Conservation (phyloP, 2,329 filamentous ascomycete species). For the Paraphoma sp. region DNA sequence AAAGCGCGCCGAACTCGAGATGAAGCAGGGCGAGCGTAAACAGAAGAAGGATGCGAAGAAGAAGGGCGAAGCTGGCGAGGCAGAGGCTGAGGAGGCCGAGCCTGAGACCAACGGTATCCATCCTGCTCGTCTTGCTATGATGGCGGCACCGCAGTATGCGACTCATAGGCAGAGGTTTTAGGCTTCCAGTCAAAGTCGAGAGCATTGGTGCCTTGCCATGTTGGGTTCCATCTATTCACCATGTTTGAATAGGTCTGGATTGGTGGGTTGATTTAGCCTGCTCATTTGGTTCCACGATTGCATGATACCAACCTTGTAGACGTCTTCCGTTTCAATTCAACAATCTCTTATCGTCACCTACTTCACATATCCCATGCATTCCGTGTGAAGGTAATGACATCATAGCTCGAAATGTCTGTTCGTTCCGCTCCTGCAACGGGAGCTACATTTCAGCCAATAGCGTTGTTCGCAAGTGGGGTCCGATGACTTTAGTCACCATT, state of each 20-base stretch:
- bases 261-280: neutral
- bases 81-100: slow-evolving; percentile 21
- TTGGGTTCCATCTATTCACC: neutral
- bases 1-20: slow-evolving; percentile 50
- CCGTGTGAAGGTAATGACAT: too few relatives aligned
- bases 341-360: neutral
- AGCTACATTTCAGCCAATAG: slow-evolving; percentile 7
- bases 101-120: slow-evolving; percentile 43
- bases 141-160: slow-evolving; percentile 28
- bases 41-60: slow-evolving; percentile 48
- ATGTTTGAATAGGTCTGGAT: neutral
- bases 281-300: neutral
- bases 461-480: neutral
- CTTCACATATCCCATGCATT: too few relatives aligned
- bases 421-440: too few relatives aligned
- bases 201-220: neutral
- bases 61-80: slow-evolving; percentile 22
- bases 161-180: slow-evolving; percentile 31
- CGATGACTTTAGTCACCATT: slow-evolving; percentile 14
- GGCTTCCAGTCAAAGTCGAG: neutral
- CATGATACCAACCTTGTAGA: slow-evolving; percentile 8
- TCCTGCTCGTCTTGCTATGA: slow-evolving; percentile 46
- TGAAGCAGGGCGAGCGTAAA: slow-evolving; percentile 48
- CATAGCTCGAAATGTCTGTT: too few relatives aligned
- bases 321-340: neutral